Base-by-base conservation (phyloP, 495 filamentous ascomycete genomes). In the Melanomma pulvis-pyrius region DNA sequence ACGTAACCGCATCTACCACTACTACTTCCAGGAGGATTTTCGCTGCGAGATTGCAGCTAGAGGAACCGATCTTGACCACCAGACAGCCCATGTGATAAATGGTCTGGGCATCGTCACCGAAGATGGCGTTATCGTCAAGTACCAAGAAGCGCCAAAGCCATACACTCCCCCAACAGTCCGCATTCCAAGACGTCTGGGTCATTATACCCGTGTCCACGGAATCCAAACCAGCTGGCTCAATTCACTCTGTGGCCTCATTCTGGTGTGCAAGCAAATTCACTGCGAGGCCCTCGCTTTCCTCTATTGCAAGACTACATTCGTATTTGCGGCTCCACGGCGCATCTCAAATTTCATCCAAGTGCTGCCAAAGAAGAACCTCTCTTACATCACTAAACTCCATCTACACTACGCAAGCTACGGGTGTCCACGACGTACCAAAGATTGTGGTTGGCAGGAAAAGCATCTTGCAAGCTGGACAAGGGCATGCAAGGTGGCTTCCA, bases 171-270 rank as follows among this genome's bases (percentile, higher is more conserved):
- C 21, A 15, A 68, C 61, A 6, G 32, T 71, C n/a, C 59, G 55
- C 13, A 59, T 61, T 13, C 30, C 61, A 5, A 44, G 69, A 28
- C 17, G 4, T 11, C 60, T 71, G 2, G 65, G 65, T 17, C 26
- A 46, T 4, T 65, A 68, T 39, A 28, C 47, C 13, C 63, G 54
- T n/a, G 36, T 64, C 17, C n/a, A 71, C 17, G 64, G 63, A 9
- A 9, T 60, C 15, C 24, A 32, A 13, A 71, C 69, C 0, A 29
- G 32, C 15, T 71, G 65, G 69, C 6, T 9, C 6, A 57, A 8
- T 34, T 71, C 69, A 7, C 28, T 71, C 24, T 68, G 56, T 26
- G 55, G 65, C 21, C 69, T 71, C 21, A 58, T 72, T 28, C 66
- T 63, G 5, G 66, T 72, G 1, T 60, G 58, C 62, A 65, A 63